phyloP scores from a whole-genome alignment of 2,329 filamentous ascomycete genomes.

The Colletotrichum godetiae region DNA sequence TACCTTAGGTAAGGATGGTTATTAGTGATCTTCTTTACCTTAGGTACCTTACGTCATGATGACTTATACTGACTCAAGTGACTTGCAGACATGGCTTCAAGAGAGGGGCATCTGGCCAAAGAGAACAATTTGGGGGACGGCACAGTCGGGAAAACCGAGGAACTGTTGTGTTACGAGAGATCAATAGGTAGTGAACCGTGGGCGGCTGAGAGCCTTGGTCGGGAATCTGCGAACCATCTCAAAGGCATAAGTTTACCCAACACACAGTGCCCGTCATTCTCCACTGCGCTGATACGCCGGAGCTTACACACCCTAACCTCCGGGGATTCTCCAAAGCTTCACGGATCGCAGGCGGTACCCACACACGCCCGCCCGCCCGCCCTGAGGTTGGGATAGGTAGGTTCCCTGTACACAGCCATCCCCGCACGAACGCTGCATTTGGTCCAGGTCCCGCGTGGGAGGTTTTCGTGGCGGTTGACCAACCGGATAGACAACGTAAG shows the following conservation, averaged over 20 bases:
- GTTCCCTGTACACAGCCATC: background rate
- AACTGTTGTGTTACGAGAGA: background rate
- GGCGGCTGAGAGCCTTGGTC: too few species aligned
- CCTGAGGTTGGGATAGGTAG: background rate
- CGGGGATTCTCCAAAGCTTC: background rate
- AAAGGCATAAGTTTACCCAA: slow-evolving; percentile 9
- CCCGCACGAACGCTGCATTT: background rate
- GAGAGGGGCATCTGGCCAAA: background rate
- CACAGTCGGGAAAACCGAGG: background rate
- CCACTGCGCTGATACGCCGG: slow-evolving; percentile 28
- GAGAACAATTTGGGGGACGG: background rate
- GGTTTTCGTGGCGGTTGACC: background rate
- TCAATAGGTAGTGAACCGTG: slow-evolving; percentile 7
- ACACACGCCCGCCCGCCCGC: background rate
- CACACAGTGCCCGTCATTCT: background rate
- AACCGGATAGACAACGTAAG: slow-evolving; percentile 22
- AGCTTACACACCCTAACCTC: slow-evolving; percentile 18
- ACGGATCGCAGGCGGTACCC: background rate
- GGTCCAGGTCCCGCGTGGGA: background rate
- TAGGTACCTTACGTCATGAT: background rate
- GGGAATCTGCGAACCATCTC: too few species aligned
- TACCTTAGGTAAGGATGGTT: too few species aligned
- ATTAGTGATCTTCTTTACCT: background rate
- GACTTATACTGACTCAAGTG: background rate
- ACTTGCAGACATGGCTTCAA: background rate